Evolutionary conservation across 139 green algal species (phyloP).

Genomic region (Zygnema cylindricum): DNA sequence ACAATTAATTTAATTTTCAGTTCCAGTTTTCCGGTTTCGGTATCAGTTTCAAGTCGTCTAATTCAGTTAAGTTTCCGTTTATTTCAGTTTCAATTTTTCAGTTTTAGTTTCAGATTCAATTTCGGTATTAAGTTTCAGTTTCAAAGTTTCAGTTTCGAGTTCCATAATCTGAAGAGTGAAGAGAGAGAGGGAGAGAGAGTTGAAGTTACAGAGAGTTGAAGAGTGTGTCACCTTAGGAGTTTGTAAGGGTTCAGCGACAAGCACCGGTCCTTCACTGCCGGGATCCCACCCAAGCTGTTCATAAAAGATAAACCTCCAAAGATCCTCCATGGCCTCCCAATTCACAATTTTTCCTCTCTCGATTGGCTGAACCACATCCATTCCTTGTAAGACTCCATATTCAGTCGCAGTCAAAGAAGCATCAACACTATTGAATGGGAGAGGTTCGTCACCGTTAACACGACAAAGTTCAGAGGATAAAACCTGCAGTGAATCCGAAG

Average conservation of each 20-base stretch:
- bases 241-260: constrained; percentile 49
- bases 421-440: not conserved
- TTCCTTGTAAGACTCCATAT: not conserved
- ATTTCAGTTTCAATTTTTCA: too few species aligned
- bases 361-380: constrained; percentile 22
- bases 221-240: constrained; percentile 34
- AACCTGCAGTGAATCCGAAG: not conserved
- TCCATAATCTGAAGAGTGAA: too few species aligned
- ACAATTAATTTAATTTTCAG: too few species aligned
- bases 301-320: constrained; percentile 61
- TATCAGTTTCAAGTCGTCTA: too few species aligned
- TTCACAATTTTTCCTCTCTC: constrained; percentile 40
- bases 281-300: constrained; percentile 52
- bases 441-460: not conserved
- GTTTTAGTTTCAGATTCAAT: too few species aligned
- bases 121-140: too few species aligned
- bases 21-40: too few species aligned
- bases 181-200: too few species aligned
- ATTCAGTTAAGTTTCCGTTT: too few species aligned
- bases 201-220: too few species aligned
- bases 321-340: constrained; percentile 59
- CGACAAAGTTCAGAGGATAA: not conserved
- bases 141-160: too few species aligned
- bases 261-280: constrained; percentile 52
- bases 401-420: not conserved